These are phyloP conservation scores for Lecanicillium sp. DNA, from an alignment of 2,329 filamentous ascomycete species.

Conservation along the genomic window DNA sequence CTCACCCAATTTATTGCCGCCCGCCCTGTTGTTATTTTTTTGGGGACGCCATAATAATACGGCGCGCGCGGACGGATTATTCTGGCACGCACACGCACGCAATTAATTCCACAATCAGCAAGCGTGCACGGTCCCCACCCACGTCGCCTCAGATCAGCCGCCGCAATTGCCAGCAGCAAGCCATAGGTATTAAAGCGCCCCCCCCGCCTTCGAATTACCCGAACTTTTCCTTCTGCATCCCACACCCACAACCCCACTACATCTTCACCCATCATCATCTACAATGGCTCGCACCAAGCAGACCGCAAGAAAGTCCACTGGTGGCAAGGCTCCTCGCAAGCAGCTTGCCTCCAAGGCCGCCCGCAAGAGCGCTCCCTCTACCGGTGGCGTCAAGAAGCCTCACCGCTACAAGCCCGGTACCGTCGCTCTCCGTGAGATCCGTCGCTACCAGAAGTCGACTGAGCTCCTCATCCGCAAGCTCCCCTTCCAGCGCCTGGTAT, in stretches of 20 bases:
- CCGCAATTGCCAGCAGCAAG: constrained; percentile 18
- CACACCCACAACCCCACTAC: constrained; percentile 26
- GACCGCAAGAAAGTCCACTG: constrained; percentile 68
- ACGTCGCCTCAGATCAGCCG: constrained; percentile 28
- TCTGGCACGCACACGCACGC: constrained; percentile 2
- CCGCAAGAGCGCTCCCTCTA: constrained; percentile 95
- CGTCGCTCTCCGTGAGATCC: constrained; percentile 96
- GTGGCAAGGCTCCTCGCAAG: constrained; percentile 80
- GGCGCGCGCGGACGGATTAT: not conserved
- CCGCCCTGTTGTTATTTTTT: constrained; percentile 5
- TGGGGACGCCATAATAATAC: too few relatives aligned
- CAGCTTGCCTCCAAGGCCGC: constrained; percentile 99
- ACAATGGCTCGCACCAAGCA: constrained; percentile 61
- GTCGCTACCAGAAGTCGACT: constrained; percentile 95
- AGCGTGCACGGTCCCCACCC: constrained; percentile 8
- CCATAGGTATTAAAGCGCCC: constrained; percentile 33
- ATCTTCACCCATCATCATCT: constrained; percentile 24
- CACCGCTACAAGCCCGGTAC: constrained; percentile 87
- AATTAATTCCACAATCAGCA: constrained; percentile 7
- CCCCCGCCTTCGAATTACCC: constrained; percentile 33
- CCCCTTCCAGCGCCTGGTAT: constrained; percentile 89
- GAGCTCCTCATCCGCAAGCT: constrained; percentile 96
- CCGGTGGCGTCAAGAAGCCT: constrained; percentile 95
- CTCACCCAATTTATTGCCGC: not conserved
- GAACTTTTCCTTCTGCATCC: constrained; percentile 35